Evolutionary conservation across 495 filamentous ascomycete genomes (phyloP).

Genomic region (Trichoderma reesei): DNA sequence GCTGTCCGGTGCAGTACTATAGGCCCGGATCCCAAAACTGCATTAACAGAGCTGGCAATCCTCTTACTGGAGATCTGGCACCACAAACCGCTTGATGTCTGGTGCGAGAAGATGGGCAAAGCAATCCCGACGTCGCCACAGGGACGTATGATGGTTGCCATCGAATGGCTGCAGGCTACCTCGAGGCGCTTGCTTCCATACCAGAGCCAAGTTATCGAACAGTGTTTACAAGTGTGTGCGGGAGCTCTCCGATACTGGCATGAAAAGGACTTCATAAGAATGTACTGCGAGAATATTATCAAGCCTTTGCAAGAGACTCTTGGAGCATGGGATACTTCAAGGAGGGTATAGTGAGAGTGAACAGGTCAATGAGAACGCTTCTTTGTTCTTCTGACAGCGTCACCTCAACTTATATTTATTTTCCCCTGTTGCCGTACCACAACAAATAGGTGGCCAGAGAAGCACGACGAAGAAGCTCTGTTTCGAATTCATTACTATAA

Average conservation of each 20-base stretch:
- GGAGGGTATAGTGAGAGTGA: too few species aligned
- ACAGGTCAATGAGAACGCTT: too few species aligned
- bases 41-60: slow-evolving; percentile 13
- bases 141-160: neutral
- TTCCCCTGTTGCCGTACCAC: too few species aligned
- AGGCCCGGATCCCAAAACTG: slow-evolving; percentile 6
- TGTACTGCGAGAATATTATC: slow-evolving; percentile 15
- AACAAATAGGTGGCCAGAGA: too few species aligned
- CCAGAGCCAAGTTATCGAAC: slow-evolving; percentile 7
- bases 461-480: too few species aligned
- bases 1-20: neutral
- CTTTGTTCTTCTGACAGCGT: too few species aligned
- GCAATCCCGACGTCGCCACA: neutral
- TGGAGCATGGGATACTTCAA: too few species aligned
- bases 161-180: neutral
- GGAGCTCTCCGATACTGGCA: slow-evolving; percentile 3
- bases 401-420: too few species aligned
- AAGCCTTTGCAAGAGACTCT: slow-evolving; percentile 10
- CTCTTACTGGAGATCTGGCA: slow-evolving; percentile 14
- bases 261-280: slow-evolving; percentile 8
- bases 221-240: slow-evolving; percentile 2
- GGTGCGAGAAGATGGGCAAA: neutral
- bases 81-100: neutral
- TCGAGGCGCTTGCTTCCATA: neutral
- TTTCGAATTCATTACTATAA: too few species aligned